Evolutionary conservation across 2,329 filamentous ascomycete genomes (phyloP), one percentile per base, ranked within the genome.

Genomic region (Fusarium brachygibbosum): DNA sequence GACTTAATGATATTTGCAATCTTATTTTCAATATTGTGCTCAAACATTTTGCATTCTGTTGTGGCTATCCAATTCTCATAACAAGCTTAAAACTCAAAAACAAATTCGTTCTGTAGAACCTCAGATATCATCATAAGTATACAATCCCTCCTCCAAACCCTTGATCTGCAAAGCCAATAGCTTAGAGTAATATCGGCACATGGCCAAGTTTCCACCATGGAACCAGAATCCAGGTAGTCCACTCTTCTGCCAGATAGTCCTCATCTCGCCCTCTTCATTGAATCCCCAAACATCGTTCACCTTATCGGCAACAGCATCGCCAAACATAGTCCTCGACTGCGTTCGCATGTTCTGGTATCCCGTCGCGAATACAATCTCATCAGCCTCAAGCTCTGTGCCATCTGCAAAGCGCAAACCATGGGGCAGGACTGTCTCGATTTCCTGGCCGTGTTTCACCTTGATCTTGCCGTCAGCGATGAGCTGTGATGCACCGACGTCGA

Each of bases 321-420:
- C 91, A 55, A 93, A 83, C 21, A 91, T 85, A 32, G 82, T 81
- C n/a, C 86, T 79, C 3, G 89, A 87, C 21, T 86, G 86, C 0
- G 86, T 88, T 13, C 83, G 82, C 90, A 93, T 93, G 73, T 91
- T 91, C 64, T 89, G 85, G 69, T 90, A 92, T 0, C 87, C 88
- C 0, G 88, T 90, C 0, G 88, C 88, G 41, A 90, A 82, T 0
- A 92, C 83, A 11, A 92, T 84, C 65, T 90, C 83, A 66, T 91
- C 89, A 0, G 88, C 88, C 19, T 86, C 82, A 0, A 91, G 75
- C 68, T 84, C 82, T 0, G 79, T 77, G 0, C 88, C 88, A 62
- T 91, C 88, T 0, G 81, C 81, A 5, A 90, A 82, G 2, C 79
- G 75, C 1, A 86, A 66, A 1, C 82, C 83, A 1, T 79, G 71